phyloP scores from a whole-genome alignment of 345 rosid genomes.

The Lepidium sativum region DNA sequence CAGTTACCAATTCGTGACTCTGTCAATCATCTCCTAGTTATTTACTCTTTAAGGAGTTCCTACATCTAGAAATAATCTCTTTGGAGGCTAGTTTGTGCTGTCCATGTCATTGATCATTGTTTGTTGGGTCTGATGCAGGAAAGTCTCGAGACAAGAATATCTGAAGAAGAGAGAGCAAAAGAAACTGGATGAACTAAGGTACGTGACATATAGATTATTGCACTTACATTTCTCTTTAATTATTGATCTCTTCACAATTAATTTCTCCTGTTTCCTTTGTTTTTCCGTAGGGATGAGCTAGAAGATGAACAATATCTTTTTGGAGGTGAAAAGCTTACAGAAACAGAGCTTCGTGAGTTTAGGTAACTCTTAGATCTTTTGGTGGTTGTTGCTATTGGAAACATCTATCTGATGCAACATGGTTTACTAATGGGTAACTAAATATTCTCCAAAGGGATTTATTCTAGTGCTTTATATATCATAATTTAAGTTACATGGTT shows the following conservation, averaged over 20 bases:
- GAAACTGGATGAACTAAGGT: conserved; percentile 76
- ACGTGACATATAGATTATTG: background rate
- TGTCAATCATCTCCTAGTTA: background rate
- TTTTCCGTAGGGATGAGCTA: conserved; percentile 61
- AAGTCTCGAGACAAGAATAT: conserved; percentile 64
- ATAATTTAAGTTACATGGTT: background rate
- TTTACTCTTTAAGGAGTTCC: background rate
- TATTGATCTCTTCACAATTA: background rate
- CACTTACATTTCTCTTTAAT: background rate
- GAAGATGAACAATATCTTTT: conserved; percentile 71
- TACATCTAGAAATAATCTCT: background rate
- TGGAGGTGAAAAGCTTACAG: conserved; percentile 52
- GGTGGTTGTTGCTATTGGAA: too few species aligned
- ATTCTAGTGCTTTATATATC: background rate
- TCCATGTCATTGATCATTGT: background rate
- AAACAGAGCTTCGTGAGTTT: conserved; percentile 39
- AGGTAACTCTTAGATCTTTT: too few species aligned
- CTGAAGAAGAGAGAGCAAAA: conserved; percentile 71
- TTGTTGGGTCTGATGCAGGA: conserved; percentile 32
- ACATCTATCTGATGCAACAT: too few species aligned
- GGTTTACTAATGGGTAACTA: too few species aligned
- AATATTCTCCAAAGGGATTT: background rate
- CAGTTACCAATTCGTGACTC: background rate
- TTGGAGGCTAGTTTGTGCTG: background rate
- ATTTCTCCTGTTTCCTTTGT: too few species aligned